These are phyloP conservation scores for Phytophthora citricola DNA, from an alignment of 352 stramenopile genomes.

Conservation along the genomic window DNA sequence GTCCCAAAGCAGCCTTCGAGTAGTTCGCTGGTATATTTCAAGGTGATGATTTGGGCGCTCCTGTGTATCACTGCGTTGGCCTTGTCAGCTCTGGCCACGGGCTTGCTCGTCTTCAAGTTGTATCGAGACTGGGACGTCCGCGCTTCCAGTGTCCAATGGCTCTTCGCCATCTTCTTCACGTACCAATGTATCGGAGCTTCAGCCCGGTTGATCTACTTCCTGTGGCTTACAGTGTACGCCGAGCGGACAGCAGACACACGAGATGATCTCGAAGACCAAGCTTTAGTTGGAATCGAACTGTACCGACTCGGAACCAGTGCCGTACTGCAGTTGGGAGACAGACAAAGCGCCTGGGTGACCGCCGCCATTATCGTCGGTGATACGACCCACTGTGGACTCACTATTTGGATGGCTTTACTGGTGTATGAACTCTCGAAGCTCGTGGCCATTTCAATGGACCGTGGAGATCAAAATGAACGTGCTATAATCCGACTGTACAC, in stretches of 20 bases:
- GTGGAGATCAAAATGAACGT: conserved; percentile 41
- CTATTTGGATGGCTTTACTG: conserved; percentile 42
- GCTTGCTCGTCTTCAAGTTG: conserved; percentile 43
- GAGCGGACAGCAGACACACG: neutral
- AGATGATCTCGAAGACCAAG: conserved; percentile 10
- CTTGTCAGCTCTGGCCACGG: conserved; percentile 34
- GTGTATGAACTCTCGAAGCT: conserved; percentile 58
- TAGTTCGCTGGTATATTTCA: neutral
- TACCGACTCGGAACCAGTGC: conserved; percentile 38
- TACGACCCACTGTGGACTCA: conserved; percentile 35
- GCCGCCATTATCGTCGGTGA: conserved; percentile 40
- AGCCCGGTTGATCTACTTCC: conserved; percentile 29
- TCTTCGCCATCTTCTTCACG: conserved; percentile 39
- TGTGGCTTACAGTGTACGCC: conserved; percentile 27
- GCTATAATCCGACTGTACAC: conserved; percentile 42
- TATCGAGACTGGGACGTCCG: conserved; percentile 40
- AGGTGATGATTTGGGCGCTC: conserved; percentile 37
- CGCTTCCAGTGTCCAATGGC: conserved; percentile 32
- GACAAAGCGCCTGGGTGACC: conserved; percentile 35
- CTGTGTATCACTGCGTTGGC: conserved; percentile 26
- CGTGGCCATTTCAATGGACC: conserved; percentile 41
- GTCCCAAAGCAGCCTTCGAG: neutral
- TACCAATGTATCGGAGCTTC: conserved; percentile 32
- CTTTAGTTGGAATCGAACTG: conserved; percentile 31
- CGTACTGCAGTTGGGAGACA: conserved; percentile 30